Percentiles rank a stretch among this genome's conserved stretches.
Evolutionary conservation across 2,329 filamentous ascomycete species (phyloP).

Genomic region (Paecilomyces variotii): DNA sequence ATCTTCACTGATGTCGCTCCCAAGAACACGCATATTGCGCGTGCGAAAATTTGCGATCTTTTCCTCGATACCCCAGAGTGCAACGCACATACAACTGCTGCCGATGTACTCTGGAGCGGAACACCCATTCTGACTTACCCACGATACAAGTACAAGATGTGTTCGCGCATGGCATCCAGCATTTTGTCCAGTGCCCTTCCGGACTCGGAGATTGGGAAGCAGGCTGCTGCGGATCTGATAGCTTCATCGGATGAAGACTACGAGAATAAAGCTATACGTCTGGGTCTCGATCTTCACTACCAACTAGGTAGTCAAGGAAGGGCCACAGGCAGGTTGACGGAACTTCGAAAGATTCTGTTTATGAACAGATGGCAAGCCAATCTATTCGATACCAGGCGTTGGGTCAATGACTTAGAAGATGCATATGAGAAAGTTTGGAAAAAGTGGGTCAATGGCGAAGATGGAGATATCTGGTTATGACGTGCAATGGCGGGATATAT

Average conservation of each 20-base stretch:
- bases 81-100: conserved; percentile 95
- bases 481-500: conserved; percentile 5
- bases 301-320: conserved; percentile 25
- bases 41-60: conserved; percentile 84
- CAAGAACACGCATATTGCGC: conserved; percentile 86
- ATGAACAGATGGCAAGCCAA: conserved; percentile 76
- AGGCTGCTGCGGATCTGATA: conserved; percentile 67
- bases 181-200: conserved; percentile 87
- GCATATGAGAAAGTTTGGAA: conserved; percentile 86
- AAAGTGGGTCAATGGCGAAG: conserved; percentile 74
- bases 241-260: conserved; percentile 73
- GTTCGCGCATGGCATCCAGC: conserved; percentile 92
- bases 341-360: conserved; percentile 75
- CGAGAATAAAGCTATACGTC: conserved; percentile 63
- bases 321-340: conserved; percentile 59
- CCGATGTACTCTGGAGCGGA: conserved; percentile 92
- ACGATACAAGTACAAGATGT: conserved; percentile 97
- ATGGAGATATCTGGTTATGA: conserved; percentile 84
- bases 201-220: conserved; percentile 56
- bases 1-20: conserved; percentile 95
- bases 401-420: conserved; percentile 81
- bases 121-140: conserved; percentile 86
- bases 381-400: conserved; percentile 83
- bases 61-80: conserved; percentile 97
- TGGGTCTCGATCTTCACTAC: conserved; percentile 60